A percentile compares a stretch with the other conserved stretches of the same genome.
Evolutionary conservation across 23 red algal species (phyloP).

Genomic region (Cyanidioschyzon merolae): DNA sequence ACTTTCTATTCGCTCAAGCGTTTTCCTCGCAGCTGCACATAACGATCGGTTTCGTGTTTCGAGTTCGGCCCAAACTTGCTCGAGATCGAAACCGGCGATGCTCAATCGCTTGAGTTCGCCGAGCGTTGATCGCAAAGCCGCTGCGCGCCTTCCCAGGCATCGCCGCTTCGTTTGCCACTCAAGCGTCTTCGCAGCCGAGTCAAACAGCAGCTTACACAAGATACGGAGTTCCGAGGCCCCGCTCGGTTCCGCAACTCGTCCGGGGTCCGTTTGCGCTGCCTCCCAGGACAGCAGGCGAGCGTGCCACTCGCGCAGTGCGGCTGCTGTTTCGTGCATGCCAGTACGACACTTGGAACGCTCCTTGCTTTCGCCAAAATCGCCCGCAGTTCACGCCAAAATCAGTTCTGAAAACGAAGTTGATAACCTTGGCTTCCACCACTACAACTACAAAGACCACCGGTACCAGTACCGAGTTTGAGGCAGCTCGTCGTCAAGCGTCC

Average conservation of each 20-base stretch:
- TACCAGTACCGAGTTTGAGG: no score
- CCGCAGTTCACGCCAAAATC: no score
- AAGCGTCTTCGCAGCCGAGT: not conserved
- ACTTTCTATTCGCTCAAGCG: not conserved
- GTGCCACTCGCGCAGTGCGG: not conserved
- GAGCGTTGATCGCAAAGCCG: not conserved
- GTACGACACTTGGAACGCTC: no score
- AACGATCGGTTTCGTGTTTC: not conserved
- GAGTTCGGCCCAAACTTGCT: conserved; percentile 5
- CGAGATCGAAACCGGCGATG: not conserved
- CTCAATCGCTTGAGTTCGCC: not conserved
- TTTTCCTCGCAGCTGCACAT: not conserved
- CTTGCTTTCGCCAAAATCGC: no score
- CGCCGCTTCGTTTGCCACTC: no score
- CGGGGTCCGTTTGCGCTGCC: not conserved
- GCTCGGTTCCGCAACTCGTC: not conserved
- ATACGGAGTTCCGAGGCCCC: not conserved
- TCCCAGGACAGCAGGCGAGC: not conserved
- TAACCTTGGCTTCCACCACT: no score
- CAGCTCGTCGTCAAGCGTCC: no score
- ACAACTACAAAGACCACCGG: no score
- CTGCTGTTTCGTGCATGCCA: not conserved
- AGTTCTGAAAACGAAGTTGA: no score
- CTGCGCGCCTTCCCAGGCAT: no score
- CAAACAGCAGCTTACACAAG: not conserved